These are phyloP conservation scores for Aspergillus alliaceus DNA, from an alignment of 2,329 filamentous ascomycete species.

Conservation along the genomic window DNA sequence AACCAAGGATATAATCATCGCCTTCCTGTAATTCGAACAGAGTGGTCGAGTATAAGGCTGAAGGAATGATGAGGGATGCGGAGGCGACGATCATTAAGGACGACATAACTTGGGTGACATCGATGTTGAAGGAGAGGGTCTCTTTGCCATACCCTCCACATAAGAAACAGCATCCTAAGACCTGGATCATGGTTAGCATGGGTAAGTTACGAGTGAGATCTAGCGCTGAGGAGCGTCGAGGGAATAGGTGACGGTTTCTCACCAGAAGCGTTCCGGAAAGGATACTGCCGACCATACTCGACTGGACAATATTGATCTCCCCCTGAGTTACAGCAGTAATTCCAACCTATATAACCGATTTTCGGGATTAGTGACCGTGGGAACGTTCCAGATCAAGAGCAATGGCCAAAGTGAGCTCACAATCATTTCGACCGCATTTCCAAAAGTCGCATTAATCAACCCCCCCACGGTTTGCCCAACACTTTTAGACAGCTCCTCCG, in stretches of 20 bases:
- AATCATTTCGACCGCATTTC: constrained; percentile 59
- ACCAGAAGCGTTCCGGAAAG: constrained; percentile 76
- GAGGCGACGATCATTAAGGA: constrained; percentile 73
- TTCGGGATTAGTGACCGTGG: background rate
- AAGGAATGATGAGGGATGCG: constrained; percentile 74
- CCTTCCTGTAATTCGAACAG: constrained; percentile 6
- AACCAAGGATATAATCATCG: constrained; percentile 18
- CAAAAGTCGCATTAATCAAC: constrained; percentile 51
- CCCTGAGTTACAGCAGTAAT: constrained; percentile 71
- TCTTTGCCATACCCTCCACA: constrained; percentile 70
- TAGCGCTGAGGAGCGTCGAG: background rate
- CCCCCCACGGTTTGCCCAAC: constrained; percentile 6
- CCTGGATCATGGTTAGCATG: constrained; percentile 29
- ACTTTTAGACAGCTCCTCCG: constrained; percentile 5
- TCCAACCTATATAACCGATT: constrained; percentile 10
- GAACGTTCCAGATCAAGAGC: background rate
- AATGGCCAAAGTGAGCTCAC: background rate
- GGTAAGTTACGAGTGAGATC: too few relatives aligned
- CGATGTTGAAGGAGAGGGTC: constrained; percentile 82
- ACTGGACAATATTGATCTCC: constrained; percentile 79
- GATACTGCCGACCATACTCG: constrained; percentile 81
- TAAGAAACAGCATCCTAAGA: constrained; percentile 84
- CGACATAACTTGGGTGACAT: constrained; percentile 79
- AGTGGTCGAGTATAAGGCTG: constrained; percentile 18
- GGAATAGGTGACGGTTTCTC: background rate